A percentile compares a stretch with the other conserved stretches of the same genome.
Evolutionary conservation across 805 yeast genomes (phyloP).

Genomic region (Saccharomyces mikatae): DNA sequence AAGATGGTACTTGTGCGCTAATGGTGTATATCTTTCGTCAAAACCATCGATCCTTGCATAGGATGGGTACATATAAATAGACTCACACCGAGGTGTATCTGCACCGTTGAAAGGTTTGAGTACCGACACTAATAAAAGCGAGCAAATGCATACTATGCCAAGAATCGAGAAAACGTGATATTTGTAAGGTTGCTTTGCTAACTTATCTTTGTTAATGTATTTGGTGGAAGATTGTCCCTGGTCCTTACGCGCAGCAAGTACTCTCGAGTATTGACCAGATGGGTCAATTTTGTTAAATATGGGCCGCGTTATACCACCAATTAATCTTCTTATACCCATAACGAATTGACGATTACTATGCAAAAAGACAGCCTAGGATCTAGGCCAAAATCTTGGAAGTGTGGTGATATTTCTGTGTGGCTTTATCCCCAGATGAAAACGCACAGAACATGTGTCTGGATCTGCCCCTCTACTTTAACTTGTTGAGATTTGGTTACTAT

Average conservation of each 20-base stretch:
- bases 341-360: background rate
- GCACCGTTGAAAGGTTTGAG: constrained; percentile 33
- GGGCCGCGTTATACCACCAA: background rate
- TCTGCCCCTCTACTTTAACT: background rate
- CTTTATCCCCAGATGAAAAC: background rate
- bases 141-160: constrained; percentile 14
- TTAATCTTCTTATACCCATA: background rate
- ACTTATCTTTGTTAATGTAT: background rate
- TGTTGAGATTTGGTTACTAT: background rate
- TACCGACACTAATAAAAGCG: constrained; percentile 7
- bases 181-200: background rate
- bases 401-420: background rate
- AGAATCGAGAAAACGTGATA: constrained; percentile 3
- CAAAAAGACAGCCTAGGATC: background rate
- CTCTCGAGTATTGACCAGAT: background rate
- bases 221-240: background rate
- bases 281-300: background rate
- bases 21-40: constrained; percentile 63
- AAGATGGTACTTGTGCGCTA: constrained; percentile 59
- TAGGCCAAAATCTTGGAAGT: background rate
- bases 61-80: constrained; percentile 76
- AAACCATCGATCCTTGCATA: constrained; percentile 70
- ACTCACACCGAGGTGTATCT: constrained; percentile 49
- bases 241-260: background rate
- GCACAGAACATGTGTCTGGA: background rate